These are phyloP conservation scores for Penicillium janthinellum DNA, from an alignment of 2,329 filamentous ascomycete species.

Conservation along the genomic window DNA sequence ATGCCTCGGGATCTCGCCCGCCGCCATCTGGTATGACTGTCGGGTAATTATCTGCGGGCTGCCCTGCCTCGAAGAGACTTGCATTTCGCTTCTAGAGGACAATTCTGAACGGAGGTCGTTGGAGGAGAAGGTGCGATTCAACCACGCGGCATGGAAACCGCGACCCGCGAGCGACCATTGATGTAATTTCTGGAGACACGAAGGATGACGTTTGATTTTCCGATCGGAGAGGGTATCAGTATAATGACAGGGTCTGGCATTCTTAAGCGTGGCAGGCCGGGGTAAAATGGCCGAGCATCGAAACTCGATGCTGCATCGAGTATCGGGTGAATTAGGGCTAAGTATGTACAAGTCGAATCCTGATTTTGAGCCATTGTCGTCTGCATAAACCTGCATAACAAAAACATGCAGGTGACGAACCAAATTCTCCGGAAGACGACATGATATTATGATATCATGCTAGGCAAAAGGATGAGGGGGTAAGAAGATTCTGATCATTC, in stretches of 20 bases:
- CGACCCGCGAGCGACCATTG: not conserved
- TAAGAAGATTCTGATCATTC: conserved; percentile 6
- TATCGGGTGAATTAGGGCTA: conserved; percentile 3
- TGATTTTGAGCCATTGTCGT: conserved; percentile 1
- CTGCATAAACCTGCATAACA: not conserved
- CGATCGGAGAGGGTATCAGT: not conserved
- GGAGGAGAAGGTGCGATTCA: conserved; percentile 9
- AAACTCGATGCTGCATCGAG: conserved; percentile 7
- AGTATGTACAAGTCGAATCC: conserved; percentile 11
- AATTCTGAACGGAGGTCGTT: not conserved
- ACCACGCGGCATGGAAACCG: not conserved
- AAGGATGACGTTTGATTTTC: not conserved
- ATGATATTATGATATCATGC: conserved; percentile 9
- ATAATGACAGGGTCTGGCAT: conserved; percentile 11
- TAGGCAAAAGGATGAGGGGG: not conserved
- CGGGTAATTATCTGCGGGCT: not conserved
- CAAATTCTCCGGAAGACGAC: conserved; percentile 4
- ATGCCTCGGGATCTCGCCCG: conserved; percentile 21
- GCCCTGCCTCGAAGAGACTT: not conserved
- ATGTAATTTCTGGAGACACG: no score
- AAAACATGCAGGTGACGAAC: conserved; percentile 3
- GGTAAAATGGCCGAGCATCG: conserved; percentile 4
- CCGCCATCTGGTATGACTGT: conserved; percentile 24
- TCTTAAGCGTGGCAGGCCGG: conserved; percentile 17
- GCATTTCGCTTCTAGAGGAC: not conserved